Percentiles rank a stretch among this genome's conserved stretches.
Evolutionary conservation across 192 early-diverging fungal species (phyloP).

Genomic region (Coemansia sp.): DNA sequence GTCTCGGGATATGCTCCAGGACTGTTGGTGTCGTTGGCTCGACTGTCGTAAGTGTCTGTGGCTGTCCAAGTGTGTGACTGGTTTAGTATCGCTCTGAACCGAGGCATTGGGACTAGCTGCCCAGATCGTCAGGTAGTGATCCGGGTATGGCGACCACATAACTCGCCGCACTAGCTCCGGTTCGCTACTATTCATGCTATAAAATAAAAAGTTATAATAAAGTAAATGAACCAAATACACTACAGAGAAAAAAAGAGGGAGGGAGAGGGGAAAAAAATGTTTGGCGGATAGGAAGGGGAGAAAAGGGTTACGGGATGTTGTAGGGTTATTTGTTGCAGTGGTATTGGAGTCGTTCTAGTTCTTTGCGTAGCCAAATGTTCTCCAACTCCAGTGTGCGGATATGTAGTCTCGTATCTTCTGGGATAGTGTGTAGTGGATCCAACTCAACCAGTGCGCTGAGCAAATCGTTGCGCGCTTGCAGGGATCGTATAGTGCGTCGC

Average conservation of each 20-base stretch:
- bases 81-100: not conserved
- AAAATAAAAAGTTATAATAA: constrained; percentile 1
- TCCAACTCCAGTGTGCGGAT: constrained; percentile 55
- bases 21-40: constrained; percentile 13
- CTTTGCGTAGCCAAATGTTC: constrained; percentile 44
- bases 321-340: not conserved
- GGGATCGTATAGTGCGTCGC: constrained; percentile 19
- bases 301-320: not conserved
- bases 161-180: not conserved
- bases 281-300: not conserved
- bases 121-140: constrained; percentile 52
- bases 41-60: not conserved
- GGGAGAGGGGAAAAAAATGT: not conserved
- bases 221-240: not conserved
- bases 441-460: constrained; percentile 29
- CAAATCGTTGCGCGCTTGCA: constrained; percentile 47
- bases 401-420: constrained; percentile 27
- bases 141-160: constrained; percentile 55
- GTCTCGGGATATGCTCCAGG: constrained; percentile 48
- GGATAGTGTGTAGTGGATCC: constrained; percentile 26
- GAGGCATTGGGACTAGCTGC: constrained; percentile 14
- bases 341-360: constrained; percentile 13
- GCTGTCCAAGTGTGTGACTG: constrained; percentile 15
- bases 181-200: not conserved
- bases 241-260: not conserved